Percentiles rank a stretch among this genome's conserved stretches.
Evolutionary conservation across 2,329 filamentous ascomycete genomes (phyloP).

Genomic region (Calonectria fujianensis): DNA sequence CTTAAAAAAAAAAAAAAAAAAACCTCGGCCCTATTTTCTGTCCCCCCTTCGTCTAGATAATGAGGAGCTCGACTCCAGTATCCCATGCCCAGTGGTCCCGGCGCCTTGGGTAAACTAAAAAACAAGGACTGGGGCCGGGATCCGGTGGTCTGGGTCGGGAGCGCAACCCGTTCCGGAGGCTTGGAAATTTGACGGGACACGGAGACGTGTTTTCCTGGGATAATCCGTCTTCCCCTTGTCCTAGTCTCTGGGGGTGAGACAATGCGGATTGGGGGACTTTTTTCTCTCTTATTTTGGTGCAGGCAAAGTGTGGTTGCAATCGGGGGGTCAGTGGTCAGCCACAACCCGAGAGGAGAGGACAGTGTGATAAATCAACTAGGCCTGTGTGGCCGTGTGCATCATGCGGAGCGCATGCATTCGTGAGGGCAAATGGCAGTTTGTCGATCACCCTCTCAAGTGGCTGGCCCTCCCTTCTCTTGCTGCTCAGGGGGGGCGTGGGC

Average conservation of each 20-base stretch:
- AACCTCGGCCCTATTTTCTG: neutral
- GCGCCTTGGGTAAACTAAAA: constrained; percentile 51
- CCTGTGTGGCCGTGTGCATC: constrained; percentile 12
- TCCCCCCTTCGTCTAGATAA: neutral
- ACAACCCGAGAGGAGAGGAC: neutral
- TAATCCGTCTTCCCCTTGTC: constrained; percentile 16
- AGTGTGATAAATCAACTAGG: constrained; percentile 4
- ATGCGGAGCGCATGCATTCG: constrained; percentile 1
- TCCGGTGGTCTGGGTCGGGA: constrained; percentile 54
- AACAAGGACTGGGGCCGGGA: constrained; percentile 48
- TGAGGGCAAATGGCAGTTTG: constrained; percentile 23
- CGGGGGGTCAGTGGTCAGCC: neutral
- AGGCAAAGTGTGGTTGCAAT: constrained; percentile 23
- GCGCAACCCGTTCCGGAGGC: constrained; percentile 46
- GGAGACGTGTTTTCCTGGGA: constrained; percentile 19
- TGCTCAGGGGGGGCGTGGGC: neutral
- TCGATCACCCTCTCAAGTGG: constrained; percentile 26
- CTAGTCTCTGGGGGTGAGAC: neutral
- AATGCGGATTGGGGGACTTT: constrained; percentile 3
- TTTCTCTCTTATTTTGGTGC: neutral
- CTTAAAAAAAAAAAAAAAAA: neutral
- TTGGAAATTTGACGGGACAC: constrained; percentile 44
- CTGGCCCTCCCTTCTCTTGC: neutral
- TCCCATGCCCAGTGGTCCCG: constrained; percentile 46
- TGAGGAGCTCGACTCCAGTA: constrained; percentile 11